Evolutionary conservation across 1,139 yeast species (phyloP).

Genomic region (Geotrichum bryndzae): DNA sequence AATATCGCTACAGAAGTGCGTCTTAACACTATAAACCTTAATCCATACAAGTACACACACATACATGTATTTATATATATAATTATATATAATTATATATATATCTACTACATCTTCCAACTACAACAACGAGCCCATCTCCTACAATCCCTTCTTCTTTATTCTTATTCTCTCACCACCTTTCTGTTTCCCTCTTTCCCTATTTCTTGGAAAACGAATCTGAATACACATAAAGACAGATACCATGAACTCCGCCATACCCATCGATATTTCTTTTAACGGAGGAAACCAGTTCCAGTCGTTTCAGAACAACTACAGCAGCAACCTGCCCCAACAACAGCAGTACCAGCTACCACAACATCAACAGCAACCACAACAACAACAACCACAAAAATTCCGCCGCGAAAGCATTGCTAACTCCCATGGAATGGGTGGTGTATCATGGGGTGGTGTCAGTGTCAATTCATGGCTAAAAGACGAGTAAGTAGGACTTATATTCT

Average conservation of each 20-base stretch:
- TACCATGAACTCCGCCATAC: constrained; percentile 35
- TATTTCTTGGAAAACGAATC: background rate
- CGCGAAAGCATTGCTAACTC: constrained; percentile 92
- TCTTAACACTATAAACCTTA: background rate
- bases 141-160: background rate
- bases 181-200: background rate
- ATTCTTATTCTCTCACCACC: background rate
- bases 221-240: background rate
- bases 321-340: constrained; percentile 20
- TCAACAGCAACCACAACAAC: constrained; percentile 17
- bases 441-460: constrained; percentile 96
- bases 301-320: background rate
- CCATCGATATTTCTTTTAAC: constrained; percentile 38
- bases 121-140: background rate
- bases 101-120: background rate
- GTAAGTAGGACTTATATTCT: constrained; percentile 39
- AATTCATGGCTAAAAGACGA: constrained; percentile 97
- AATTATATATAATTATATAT: too few relatives aligned
- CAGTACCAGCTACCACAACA: constrained; percentile 18
- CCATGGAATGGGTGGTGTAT: constrained; percentile 95
- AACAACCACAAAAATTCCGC: constrained; percentile 42
- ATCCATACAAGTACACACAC: background rate
- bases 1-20: background rate
- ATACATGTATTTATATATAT: too few relatives aligned
- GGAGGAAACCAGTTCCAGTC: background rate